Evolutionary conservation across 2,329 filamentous ascomycete genomes (phyloP).

Genomic region (Cladophialophora carrionii): DNA sequence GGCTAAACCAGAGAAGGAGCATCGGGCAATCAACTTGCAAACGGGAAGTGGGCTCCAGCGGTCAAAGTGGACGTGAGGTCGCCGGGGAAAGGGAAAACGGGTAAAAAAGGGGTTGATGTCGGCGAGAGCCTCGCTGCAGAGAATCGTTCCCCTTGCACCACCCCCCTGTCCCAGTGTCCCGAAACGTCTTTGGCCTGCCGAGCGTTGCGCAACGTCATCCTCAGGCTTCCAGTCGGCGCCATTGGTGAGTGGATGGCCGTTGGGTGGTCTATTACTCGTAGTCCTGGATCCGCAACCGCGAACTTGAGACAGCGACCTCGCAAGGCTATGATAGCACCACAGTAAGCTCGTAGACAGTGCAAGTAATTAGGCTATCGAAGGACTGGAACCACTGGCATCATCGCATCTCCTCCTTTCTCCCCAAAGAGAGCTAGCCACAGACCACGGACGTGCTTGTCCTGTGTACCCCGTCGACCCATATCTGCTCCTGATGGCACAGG

Average conservation of each 20-base stretch:
- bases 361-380: background rate
- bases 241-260: background rate
- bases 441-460: background rate
- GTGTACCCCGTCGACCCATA: background rate
- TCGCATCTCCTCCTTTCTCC: slow-evolving; percentile 9
- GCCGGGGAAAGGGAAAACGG: background rate
- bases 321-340: slow-evolving; percentile 12
- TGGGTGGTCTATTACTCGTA: too few relatives aligned
- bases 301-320: slow-evolving; percentile 18
- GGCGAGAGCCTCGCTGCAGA: slow-evolving; percentile 8
- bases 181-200: slow-evolving; percentile 11
- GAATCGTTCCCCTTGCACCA: background rate
- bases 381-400: too few relatives aligned
- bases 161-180: background rate
- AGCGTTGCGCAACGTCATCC: slow-evolving; percentile 12
- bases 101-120: slow-evolving; percentile 7
- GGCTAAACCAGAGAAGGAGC: background rate
- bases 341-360: background rate
- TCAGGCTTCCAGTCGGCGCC: background rate
- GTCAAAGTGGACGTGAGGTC: slow-evolving; percentile 2
- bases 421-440: background rate
- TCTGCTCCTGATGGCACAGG: background rate
- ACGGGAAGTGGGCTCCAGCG: background rate
- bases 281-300: background rate
- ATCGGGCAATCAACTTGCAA: background rate